Percentiles rank a stretch among this genome's conserved stretches.
These are phyloP conservation scores for Haplosporangium sp. DNA, from an alignment of 371 early-diverging fungal species.

Conservation along the genomic window DNA sequence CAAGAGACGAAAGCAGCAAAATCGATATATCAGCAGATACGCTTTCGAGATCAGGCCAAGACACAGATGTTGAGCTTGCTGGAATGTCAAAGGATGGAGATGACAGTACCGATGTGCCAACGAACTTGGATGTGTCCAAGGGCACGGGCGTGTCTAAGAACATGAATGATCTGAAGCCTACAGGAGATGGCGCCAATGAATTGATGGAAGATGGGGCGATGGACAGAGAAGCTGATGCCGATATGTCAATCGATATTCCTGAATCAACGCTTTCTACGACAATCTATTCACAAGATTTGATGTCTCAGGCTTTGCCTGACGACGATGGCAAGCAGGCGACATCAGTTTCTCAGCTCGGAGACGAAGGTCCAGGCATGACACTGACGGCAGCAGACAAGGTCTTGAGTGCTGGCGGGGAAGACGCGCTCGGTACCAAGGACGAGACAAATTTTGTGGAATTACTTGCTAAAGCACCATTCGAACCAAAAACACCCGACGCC, in stretches of 20 bases:
- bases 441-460: no score
- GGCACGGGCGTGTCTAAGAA: not conserved
- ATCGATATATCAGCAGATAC: not conserved
- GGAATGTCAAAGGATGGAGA: no score
- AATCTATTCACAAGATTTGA: not conserved
- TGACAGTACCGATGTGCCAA: not conserved
- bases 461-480: no score
- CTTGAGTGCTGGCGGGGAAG: not conserved
- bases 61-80: no score
- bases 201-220: not conserved
- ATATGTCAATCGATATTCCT: not conserved
- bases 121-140: not conserved
- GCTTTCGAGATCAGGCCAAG: no score
- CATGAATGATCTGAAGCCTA: not conserved
- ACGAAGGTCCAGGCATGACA: no score
- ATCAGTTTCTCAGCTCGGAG: not conserved
- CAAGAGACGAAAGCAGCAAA: not conserved
- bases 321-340: not conserved
- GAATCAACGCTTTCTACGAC: not conserved
- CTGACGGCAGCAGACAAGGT: not conserved
- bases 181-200: not conserved
- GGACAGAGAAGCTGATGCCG: not conserved
- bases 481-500: no score
- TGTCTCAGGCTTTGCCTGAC: not conserved
- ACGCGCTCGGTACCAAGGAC: no score